Evolutionary conservation across 140 eudicot species (phyloP).

Genomic region (Oenanthe javanica): DNA sequence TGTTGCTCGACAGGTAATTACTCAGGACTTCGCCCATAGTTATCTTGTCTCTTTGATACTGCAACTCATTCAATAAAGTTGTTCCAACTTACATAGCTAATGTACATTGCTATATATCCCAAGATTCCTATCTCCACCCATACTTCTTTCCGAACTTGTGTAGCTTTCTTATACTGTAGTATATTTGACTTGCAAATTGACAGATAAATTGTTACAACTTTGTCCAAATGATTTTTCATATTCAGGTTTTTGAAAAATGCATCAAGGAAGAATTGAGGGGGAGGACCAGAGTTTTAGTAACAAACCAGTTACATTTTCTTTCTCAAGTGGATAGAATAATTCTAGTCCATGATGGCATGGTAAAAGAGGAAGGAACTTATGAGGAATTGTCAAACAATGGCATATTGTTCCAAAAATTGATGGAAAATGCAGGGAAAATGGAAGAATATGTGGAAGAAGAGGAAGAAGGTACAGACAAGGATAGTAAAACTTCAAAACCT

Average conservation of each 20-base stretch:
- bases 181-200: not conserved
- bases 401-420: slow-evolving; percentile 58
- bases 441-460: slow-evolving; percentile 68
- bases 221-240: not conserved
- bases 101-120: not conserved
- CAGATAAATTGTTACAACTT: not conserved
- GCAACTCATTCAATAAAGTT: not conserved
- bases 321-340: slow-evolving; percentile 88
- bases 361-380: slow-evolving; percentile 87
- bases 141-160: not conserved
- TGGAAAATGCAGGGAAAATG: slow-evolving; percentile 99
- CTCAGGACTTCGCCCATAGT: not conserved
- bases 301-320: slow-evolving; percentile 95
- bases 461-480: slow-evolving; percentile 25
- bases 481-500: slow-evolving; percentile 28
- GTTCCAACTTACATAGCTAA: not conserved
- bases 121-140: not conserved
- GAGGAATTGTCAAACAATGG: slow-evolving; percentile 81
- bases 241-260: slow-evolving; percentile 83
- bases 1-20: slow-evolving; percentile 77
- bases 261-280: slow-evolving; percentile 75
- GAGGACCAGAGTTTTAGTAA: slow-evolving; percentile 86
- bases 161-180: not conserved
- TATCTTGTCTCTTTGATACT: not conserved
- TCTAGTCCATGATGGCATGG: slow-evolving; percentile 73